Conservation (phyloP, 139 green algal genomes). For the Chlamydomonas schloesseri region DNA sequence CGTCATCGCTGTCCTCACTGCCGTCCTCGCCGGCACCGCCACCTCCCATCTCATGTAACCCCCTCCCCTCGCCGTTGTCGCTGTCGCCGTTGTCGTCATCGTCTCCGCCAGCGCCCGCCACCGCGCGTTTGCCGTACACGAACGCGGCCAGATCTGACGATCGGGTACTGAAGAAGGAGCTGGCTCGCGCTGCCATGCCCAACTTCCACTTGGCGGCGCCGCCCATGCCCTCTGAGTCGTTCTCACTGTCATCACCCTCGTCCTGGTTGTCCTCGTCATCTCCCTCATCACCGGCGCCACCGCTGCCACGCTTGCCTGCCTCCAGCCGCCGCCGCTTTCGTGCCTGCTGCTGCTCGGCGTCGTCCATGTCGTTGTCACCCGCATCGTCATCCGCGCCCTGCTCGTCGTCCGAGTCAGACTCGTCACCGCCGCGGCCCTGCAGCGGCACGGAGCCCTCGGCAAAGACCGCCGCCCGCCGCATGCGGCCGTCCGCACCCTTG, state of each 20-base stretch:
- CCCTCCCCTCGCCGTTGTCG: not conserved
- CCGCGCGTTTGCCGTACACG: conserved; percentile 59
- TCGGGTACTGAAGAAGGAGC: conserved; percentile 53
- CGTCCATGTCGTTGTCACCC: conserved; percentile 13
- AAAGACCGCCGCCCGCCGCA: conserved; percentile 74
- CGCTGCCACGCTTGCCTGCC: conserved; percentile 20
- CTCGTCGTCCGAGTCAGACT: conserved; percentile 22
- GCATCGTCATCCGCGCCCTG: conserved; percentile 35
- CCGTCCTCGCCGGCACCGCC: conserved; percentile 23
- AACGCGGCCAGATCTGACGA: conserved; percentile 59
- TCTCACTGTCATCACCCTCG: conserved; percentile 48
- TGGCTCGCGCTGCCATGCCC: conserved; percentile 13
- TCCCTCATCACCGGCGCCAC: not conserved
- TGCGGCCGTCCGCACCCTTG: conserved; percentile 49
- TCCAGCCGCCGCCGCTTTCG: conserved; percentile 19
- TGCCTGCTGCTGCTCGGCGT: conserved; percentile 27
- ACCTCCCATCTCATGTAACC: conserved; percentile 26
- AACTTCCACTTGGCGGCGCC: conserved; percentile 60
- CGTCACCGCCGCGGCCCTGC: conserved; percentile 29
- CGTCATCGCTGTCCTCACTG: conserved; percentile 52
- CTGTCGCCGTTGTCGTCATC: conserved; percentile 18
- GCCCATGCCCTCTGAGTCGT: conserved; percentile 54
- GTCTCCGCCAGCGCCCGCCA: conserved; percentile 25
- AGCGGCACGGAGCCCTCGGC: conserved; percentile 39
- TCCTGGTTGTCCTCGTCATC: conserved; percentile 59